These are phyloP conservation scores for Clonostachys byssicola DNA, from an alignment of 2,329 filamentous ascomycete genomes.

Conservation along the genomic window DNA sequence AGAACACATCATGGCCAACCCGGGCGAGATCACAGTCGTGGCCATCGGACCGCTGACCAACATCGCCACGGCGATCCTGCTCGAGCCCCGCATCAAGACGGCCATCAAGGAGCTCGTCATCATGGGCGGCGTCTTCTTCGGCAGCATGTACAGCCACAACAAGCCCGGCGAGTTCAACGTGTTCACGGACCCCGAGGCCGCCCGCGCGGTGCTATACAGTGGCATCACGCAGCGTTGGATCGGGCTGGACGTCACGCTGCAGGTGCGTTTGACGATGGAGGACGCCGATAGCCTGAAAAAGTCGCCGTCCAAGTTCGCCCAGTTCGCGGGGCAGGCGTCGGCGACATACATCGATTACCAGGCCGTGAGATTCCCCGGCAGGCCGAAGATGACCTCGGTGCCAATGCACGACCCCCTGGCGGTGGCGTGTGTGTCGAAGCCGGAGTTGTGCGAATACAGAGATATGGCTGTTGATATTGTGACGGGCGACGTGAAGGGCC, in stretches of 20 bases:
- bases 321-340: conserved; percentile 4
- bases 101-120: conserved; percentile 6
- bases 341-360: conserved; percentile 3
- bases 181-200: conserved; percentile 6
- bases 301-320: conserved; percentile 3
- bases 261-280: conserved; percentile 3
- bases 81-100: conserved; percentile 4
- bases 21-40: conserved; percentile 5
- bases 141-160: conserved; percentile 1
- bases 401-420: conserved; percentile 5
- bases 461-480: conserved; percentile 4
- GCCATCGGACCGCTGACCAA: conserved; percentile 7
- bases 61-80: conserved; percentile 4
- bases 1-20: conserved; percentile 5
- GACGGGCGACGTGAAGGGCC: conserved; percentile 3
- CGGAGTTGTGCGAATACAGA: conserved; percentile 4
- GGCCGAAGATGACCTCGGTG: conserved; percentile 4
- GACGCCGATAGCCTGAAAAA: conserved; percentile 2
- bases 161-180: conserved; percentile 7
- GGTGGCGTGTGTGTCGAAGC: conserved; percentile 4
- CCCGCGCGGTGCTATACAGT: conserved; percentile 3
- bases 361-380: conserved; percentile 4
- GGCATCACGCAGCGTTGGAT: conserved; percentile 6
- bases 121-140: conserved; percentile 5
- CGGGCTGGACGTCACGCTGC: conserved; percentile 4